phyloP scores from a whole-genome alignment of 2,329 filamentous ascomycete species.

The Sclerotiophoma versabilis region DNA sequence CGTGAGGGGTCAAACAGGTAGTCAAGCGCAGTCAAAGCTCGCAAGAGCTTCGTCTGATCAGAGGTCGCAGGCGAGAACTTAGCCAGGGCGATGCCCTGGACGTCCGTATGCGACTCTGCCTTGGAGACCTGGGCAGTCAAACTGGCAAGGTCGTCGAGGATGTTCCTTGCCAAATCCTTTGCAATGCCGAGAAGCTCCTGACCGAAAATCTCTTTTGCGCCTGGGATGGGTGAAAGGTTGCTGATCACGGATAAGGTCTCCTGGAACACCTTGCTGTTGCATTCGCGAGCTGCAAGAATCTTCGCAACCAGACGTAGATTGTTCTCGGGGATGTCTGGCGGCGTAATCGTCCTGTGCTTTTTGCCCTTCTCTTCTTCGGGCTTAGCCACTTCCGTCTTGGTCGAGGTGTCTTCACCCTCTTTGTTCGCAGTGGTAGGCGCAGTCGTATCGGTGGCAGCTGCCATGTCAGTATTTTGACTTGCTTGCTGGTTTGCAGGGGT shows the following conservation, averaged over 20 bases:
- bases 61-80: slow-evolving; percentile 97
- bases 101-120: slow-evolving; percentile 88
- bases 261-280: slow-evolving; percentile 96
- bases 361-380: slow-evolving; percentile 49
- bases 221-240: slow-evolving; percentile 91
- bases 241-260: slow-evolving; percentile 99
- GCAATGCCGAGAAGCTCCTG: slow-evolving; percentile 89
- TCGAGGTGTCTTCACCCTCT: slow-evolving; percentile 28
- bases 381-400: slow-evolving; percentile 48
- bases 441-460: slow-evolving; percentile 48
- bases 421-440: slow-evolving; percentile 2
- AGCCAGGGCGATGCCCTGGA: slow-evolving; percentile 89
- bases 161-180: slow-evolving; percentile 81
- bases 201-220: slow-evolving; percentile 89
- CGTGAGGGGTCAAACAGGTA: slow-evolving; percentile 89
- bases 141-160: slow-evolving; percentile 83
- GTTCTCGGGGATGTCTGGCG: slow-evolving; percentile 84
- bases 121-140: slow-evolving; percentile 85
- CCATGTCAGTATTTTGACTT: slow-evolving; percentile 46
- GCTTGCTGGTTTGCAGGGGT: slow-evolving; percentile 8
- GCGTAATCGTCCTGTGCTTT: slow-evolving; percentile 71
- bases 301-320: slow-evolving; percentile 95
- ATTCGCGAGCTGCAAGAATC: slow-evolving; percentile 94
- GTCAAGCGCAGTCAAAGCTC: slow-evolving; percentile 91
- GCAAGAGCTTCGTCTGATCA: slow-evolving; percentile 93